A percentile compares a stretch with the other conserved stretches of the same genome.
These are phyloP conservation scores for Globisporangium emineosum DNA, from an alignment of 352 stramenopile species.

Conservation along the genomic window DNA sequence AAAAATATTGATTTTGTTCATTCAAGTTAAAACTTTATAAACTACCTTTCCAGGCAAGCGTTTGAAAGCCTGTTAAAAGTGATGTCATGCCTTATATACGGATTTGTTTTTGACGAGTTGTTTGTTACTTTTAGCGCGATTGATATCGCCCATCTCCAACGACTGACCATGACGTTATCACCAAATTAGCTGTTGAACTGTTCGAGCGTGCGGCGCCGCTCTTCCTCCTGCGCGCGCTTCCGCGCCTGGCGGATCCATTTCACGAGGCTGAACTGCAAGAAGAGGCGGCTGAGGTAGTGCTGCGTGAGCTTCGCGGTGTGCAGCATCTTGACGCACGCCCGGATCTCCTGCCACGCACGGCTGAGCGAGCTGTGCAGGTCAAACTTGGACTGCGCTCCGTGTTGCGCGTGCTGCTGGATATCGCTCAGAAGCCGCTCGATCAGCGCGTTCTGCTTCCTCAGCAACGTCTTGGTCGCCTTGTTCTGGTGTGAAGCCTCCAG, in stretches of 20 bases:
- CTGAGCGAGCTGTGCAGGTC: slow-evolving; percentile 14
- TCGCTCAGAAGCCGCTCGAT: slow-evolving; percentile 53
- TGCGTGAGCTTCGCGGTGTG: slow-evolving; percentile 68
- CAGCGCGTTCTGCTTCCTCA: slow-evolving; percentile 52
- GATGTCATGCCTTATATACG: too few relatives aligned
- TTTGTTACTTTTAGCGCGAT: too few relatives aligned
- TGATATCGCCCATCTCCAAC: too few relatives aligned
- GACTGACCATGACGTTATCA: neutral
- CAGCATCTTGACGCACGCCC: slow-evolving; percentile 58
- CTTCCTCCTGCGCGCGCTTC: slow-evolving; percentile 34
- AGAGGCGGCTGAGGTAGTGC: slow-evolving; percentile 61
- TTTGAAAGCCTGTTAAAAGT: too few relatives aligned
- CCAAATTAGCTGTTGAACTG: slow-evolving; percentile 13
- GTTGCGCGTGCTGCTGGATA: slow-evolving; percentile 23
- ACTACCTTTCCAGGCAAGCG: too few relatives aligned
- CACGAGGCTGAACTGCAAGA: slow-evolving; percentile 56
- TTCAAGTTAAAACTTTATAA: too few relatives aligned
- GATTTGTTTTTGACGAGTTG: too few relatives aligned
- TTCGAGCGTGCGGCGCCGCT: slow-evolving; percentile 20
- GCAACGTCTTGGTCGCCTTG: slow-evolving; percentile 47
- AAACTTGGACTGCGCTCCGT: slow-evolving; percentile 1
- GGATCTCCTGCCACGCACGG: slow-evolving; percentile 57
- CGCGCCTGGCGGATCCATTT: slow-evolving; percentile 52
- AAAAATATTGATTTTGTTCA: too few relatives aligned
- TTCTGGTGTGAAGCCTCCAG: slow-evolving; percentile 62